phyloP scores from a whole-genome alignment of 106 monocot species.

The Posidonia australis region DNA sequence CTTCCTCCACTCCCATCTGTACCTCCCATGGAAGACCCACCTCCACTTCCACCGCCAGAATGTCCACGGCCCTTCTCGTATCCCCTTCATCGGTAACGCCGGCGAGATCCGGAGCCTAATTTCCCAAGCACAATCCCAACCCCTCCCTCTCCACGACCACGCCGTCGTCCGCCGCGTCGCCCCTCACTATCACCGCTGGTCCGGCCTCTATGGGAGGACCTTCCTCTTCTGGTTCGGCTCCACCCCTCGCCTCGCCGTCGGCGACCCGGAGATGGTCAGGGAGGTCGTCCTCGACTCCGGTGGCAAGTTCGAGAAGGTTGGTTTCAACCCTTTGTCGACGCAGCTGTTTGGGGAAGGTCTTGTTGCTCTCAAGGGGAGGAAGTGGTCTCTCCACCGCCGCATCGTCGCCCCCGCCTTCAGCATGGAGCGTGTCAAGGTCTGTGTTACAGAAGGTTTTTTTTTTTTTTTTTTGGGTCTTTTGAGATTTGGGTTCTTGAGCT shows the following conservation, averaged over 20 bases:
- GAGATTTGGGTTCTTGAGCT: background rate
- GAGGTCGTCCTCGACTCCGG: constrained; percentile 29
- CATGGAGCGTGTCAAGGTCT: constrained; percentile 68
- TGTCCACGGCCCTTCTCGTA: constrained; percentile 42
- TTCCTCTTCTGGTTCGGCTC: constrained; percentile 82
- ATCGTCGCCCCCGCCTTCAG: constrained; percentile 58
- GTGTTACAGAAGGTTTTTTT: no score
- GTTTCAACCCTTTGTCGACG: constrained; percentile 41
- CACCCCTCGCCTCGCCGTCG: constrained; percentile 48
- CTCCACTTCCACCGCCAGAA: constrained; percentile 52
- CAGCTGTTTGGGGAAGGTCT: constrained; percentile 74
- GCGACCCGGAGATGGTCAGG: constrained; percentile 36
- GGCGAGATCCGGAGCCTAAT: constrained; percentile 42
- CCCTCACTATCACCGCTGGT: constrained; percentile 59
- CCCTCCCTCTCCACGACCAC: constrained; percentile 22
- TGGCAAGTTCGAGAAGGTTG: constrained; percentile 45
- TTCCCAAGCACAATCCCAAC: constrained; percentile 23
- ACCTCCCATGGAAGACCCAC: constrained; percentile 33
- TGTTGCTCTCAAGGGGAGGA: constrained; percentile 45
- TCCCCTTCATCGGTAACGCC: constrained; percentile 45
- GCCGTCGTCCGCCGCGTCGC: constrained; percentile 35
- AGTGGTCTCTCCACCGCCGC: constrained; percentile 55
- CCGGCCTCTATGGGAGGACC: constrained; percentile 32
- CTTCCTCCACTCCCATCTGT: constrained; percentile 27
- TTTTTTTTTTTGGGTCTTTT: background rate